A percentile compares a stretch with the other conserved stretches of the same genome.
These are phyloP conservation scores for Hypoxylon sp. DNA, from an alignment of 2,329 filamentous ascomycete species.

Conservation along the genomic window DNA sequence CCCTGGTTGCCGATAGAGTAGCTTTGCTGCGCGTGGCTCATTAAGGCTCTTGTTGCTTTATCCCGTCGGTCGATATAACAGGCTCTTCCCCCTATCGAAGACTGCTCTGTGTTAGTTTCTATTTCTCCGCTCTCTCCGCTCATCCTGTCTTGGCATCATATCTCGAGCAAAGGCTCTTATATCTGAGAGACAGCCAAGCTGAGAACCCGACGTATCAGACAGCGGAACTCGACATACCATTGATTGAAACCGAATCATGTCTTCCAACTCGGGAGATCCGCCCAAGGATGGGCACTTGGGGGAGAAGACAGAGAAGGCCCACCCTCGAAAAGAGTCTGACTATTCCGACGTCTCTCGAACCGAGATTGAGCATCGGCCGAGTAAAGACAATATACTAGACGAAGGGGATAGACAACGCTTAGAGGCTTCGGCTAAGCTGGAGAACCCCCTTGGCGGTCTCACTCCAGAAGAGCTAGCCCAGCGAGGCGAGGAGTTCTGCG, in stretches of 20 bases:
- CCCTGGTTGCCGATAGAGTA: constrained; percentile 13
- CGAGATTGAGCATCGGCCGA: constrained; percentile 49
- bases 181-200: constrained; percentile 3
- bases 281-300: constrained; percentile 22
- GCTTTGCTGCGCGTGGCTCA: constrained; percentile 17
- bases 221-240: constrained; percentile 7
- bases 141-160: constrained; percentile 11
- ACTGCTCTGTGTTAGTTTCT: constrained; percentile 12
- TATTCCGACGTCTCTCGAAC: constrained; percentile 48
- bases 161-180: constrained; percentile 10
- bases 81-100: constrained; percentile 16
- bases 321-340: constrained; percentile 47
- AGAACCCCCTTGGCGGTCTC: constrained; percentile 61
- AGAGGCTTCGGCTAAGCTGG: constrained; percentile 57
- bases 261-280: constrained; percentile 35
- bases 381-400: constrained; percentile 43
- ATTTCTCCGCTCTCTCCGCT: constrained; percentile 16
- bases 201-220: constrained; percentile 1
- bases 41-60: constrained; percentile 6
- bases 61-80: constrained; percentile 34
- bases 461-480: constrained; percentile 63
- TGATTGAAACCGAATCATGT: constrained; percentile 30
- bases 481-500: constrained; percentile 72
- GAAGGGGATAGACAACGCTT: constrained; percentile 52
- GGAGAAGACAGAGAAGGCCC: constrained; percentile 42